Conservation (phyloP, 768 basidiomycete genomes). For the Suillus subalutaceus region DNA sequence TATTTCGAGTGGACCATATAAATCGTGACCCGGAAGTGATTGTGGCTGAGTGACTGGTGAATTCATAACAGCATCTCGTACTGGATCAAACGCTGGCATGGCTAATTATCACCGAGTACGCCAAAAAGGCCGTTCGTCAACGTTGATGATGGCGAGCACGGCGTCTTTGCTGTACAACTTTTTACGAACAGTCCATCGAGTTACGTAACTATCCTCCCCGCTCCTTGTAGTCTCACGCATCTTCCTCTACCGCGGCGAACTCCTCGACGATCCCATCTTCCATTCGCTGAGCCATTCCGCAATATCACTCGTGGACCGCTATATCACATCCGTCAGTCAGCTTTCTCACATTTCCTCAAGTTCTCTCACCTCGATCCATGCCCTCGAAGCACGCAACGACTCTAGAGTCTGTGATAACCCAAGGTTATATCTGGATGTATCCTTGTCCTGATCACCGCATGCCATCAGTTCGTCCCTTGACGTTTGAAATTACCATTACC, state of each 20-base stretch:
- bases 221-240: constrained; percentile 2
- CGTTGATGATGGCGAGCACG: constrained; percentile 3
- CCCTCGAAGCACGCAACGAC: constrained; percentile 58
- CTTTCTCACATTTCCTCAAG: constrained; percentile 10
- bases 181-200: not conserved
- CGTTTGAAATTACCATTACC: constrained; percentile 39
- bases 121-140: not conserved
- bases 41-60: constrained; percentile 60
- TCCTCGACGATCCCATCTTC: constrained; percentile 14
- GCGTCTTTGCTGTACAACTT: constrained; percentile 6
- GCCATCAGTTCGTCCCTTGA: constrained; percentile 11
- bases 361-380: constrained; percentile 59
- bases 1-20: constrained; percentile 27
- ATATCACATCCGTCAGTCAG: constrained; percentile 3
- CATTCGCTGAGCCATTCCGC: constrained; percentile 53
- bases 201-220: constrained; percentile 7
- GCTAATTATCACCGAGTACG: constrained; percentile 1
- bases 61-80: constrained; percentile 84
- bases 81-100: constrained; percentile 73
- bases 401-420: constrained; percentile 71
- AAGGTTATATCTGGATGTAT: constrained; percentile 69
- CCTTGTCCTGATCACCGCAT: constrained; percentile 51
- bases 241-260: not conserved
- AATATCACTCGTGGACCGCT: constrained; percentile 66
- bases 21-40: constrained; percentile 32